Percentiles rank a stretch among this genome's conserved stretches.
These are phyloP conservation scores for Exophiala calicioides DNA, from an alignment of 2,329 filamentous ascomycete genomes.

Conservation along the genomic window DNA sequence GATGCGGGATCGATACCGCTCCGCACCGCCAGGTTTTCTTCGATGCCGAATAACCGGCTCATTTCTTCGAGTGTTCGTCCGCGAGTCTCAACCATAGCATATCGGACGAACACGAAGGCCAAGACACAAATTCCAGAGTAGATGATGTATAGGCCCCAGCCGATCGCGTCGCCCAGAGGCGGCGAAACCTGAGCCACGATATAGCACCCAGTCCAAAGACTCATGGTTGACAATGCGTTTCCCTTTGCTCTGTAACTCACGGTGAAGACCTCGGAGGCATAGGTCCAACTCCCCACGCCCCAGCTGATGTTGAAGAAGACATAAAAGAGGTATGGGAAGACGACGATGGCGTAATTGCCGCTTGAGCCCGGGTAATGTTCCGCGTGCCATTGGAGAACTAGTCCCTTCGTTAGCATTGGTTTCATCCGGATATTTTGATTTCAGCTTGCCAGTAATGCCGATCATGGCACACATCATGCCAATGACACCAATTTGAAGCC, in stretches of 20 bases:
- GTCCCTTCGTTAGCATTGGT: slow-evolving; percentile 32
- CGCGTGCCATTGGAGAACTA: slow-evolving; percentile 29
- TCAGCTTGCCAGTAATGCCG: slow-evolving; percentile 9
- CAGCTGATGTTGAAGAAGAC: slow-evolving; percentile 48
- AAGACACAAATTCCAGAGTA: slow-evolving; percentile 13
- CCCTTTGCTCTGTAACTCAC: slow-evolving; percentile 45
- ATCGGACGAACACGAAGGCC: slow-evolving; percentile 20
- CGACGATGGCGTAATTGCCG: slow-evolving; percentile 50
- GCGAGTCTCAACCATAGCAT: slow-evolving; percentile 39
- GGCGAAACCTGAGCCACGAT: slow-evolving; percentile 54
- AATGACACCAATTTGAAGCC: slow-evolving; percentile 14
- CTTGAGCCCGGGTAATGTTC: slow-evolving; percentile 41
- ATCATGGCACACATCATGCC: slow-evolving; percentile 17
- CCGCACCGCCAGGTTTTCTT: slow-evolving; percentile 9
- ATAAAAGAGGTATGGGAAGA: slow-evolving; percentile 49
- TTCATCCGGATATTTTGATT: not conserved
- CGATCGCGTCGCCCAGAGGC: slow-evolving; percentile 43
- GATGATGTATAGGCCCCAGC: slow-evolving; percentile 44
- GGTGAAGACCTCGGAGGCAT: slow-evolving; percentile 43
- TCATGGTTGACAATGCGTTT: slow-evolving; percentile 46
- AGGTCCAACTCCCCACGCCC: slow-evolving; percentile 44
- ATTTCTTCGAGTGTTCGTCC: slow-evolving; percentile 37
- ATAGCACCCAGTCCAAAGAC: slow-evolving; percentile 49
- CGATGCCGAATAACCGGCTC: slow-evolving; percentile 33
- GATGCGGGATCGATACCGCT: slow-evolving; percentile 7